Conservation (phyloP, 2,329 filamentous ascomycete genomes). For the Colletotrichum sp. region DNA sequence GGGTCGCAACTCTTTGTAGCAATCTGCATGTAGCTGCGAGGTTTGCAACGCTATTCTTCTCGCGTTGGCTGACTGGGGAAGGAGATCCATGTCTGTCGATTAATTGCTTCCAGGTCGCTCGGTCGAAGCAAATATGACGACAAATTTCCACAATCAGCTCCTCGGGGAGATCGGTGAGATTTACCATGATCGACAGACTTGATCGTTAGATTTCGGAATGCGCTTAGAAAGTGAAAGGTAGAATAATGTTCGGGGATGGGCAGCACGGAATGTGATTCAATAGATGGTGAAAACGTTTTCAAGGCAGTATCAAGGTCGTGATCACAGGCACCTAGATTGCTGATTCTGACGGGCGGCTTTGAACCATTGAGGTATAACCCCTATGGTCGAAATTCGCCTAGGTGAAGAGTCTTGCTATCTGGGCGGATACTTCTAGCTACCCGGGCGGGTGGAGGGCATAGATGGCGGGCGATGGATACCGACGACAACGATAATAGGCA, state of each 20-base stretch:
- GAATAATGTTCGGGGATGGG: not conserved
- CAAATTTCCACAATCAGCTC: not conserved
- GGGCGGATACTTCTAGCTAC: no score
- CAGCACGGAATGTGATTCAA: not conserved
- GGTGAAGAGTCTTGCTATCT: no score
- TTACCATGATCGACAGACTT: not conserved
- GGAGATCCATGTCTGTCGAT: not conserved
- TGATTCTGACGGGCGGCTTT: accelerated
- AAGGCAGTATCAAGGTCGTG: not conserved
- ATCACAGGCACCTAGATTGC: not conserved
- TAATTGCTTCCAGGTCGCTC: not conserved
- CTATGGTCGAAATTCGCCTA: not conserved
- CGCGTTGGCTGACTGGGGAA: not conserved
- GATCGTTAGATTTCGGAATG: not conserved
- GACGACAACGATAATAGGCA: no score
- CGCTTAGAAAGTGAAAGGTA: not conserved
- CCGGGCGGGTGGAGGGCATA: no score
- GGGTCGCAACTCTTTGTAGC: not conserved
- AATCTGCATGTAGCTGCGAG: not conserved
- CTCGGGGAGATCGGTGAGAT: not conserved
- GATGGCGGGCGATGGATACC: no score
- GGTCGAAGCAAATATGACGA: not conserved
- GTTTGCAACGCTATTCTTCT: not conserved
- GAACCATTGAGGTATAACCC: not conserved
- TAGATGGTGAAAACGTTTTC: not conserved